Conservation (phyloP, 495 filamentous ascomycete species). For the Aspergillus diversus region DNA sequence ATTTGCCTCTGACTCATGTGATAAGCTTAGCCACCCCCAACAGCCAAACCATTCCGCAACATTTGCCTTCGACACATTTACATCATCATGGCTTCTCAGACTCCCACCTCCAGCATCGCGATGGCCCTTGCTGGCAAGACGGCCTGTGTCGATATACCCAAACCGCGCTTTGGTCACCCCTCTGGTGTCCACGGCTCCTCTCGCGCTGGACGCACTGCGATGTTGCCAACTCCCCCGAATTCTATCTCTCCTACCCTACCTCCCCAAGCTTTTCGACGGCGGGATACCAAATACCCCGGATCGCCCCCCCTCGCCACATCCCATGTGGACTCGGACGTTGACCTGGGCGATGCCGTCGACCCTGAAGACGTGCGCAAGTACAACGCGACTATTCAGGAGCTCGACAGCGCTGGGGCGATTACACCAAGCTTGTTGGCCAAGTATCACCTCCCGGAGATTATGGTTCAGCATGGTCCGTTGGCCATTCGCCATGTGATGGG, state of each 20-base stretch:
- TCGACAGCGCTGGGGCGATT: slow-evolving; percentile 79
- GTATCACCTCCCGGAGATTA: slow-evolving; percentile 87
- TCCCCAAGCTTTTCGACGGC: slow-evolving; percentile 71
- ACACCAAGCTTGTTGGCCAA: slow-evolving; percentile 86
- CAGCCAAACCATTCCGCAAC: slow-evolving; percentile 7
- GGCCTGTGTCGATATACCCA: slow-evolving; percentile 72
- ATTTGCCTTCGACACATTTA: slow-evolving; percentile 11
- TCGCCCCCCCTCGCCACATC: slow-evolving; percentile 57
- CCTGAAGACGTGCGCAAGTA: slow-evolving; percentile 51
- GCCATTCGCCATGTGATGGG: slow-evolving; percentile 95
- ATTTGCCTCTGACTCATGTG: slow-evolving; percentile 30
- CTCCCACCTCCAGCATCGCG: slow-evolving; percentile 58
- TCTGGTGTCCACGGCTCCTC: slow-evolving; percentile 60
- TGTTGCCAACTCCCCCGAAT: slow-evolving; percentile 91
- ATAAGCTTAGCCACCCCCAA: slow-evolving; percentile 28
- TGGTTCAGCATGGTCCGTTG: slow-evolving; percentile 84
- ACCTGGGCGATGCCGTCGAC: slow-evolving; percentile 71
- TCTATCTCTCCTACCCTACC: slow-evolving; percentile 91
- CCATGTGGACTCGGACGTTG: slow-evolving; percentile 85
- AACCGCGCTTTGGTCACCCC: slow-evolving; percentile 66
- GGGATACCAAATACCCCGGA: slow-evolving; percentile 45
- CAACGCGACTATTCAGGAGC: slow-evolving; percentile 38
- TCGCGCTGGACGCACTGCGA: slow-evolving; percentile 56
- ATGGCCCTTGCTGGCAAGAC: slow-evolving; percentile 67
- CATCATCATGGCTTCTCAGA: slow-evolving; percentile 53